Base-by-base conservation (phyloP, 2,329 filamentous ascomycete genomes). In the Neofusicoccum laricinum region DNA sequence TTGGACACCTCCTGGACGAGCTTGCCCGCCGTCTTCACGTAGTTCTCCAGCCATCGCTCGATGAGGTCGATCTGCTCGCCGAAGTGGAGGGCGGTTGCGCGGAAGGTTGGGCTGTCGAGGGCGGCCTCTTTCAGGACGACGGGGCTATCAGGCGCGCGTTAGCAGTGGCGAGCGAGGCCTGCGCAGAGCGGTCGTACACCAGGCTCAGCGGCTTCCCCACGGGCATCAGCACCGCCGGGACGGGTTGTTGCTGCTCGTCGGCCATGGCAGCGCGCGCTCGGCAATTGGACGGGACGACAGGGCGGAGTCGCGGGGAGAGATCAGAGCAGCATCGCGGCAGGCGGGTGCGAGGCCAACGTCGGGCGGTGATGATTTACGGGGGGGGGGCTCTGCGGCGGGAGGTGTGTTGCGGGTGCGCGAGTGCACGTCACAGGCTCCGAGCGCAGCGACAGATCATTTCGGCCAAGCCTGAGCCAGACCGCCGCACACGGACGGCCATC, bases 91-190 rank as follows among this genome's bases (percentile, higher is more conserved):
- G 92, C 87, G 21, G 91, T 91, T 51, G 93, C 92, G 68, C 95
- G 92, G 77, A 98, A 98, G 40, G 93, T 96, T 30, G 95, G 95
- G 43, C 93, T 97, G 79, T 99, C 95, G 80, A 98, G 90, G 19
- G 93, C 91, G 58, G 95, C 95, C 85, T 99, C 95, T 80, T 94
- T 95, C 70, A 98, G 85, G 66, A 89, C 88, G 40, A 98, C 93
- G 49, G 95, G 92, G 64, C 86, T 88, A 69, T 43, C 43, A 25
- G 45, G 34, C n/a, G 15, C 40, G 25, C 32, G 38, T 55, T 49
- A 73, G 64, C 21, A 46, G 49, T 11, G 34, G 41, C 3, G 53
- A n/a, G 30, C 14, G 11, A 21, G n/a, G 45, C 45, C 7, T 30
- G 58, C 30, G 45, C 36, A 43, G 17, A 14, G 17, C 6, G n/a